Conservation (phyloP, 768 basidiomycete genomes). For the Tulasnella sp. region DNA sequence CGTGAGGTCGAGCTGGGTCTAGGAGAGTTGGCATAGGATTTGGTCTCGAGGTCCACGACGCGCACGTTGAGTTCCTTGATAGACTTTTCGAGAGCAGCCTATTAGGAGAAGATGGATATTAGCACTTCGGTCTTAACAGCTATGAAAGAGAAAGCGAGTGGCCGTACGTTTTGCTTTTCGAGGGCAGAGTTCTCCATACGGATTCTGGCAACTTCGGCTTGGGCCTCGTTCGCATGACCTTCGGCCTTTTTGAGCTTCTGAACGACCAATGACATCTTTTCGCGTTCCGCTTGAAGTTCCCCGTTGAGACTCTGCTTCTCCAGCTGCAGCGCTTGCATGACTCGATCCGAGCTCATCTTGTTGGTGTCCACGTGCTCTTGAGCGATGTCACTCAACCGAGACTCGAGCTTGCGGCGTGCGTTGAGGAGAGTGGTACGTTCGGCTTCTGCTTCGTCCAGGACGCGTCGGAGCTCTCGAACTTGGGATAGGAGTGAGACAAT, state of each 20-base stretch:
- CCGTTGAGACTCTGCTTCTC: slow-evolving; percentile 83
- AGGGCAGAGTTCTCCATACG: slow-evolving; percentile 81
- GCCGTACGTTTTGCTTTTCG: slow-evolving; percentile 72
- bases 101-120: slow-evolving; percentile 9
- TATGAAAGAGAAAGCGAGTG: slow-evolving; percentile 31
- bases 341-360: slow-evolving; percentile 71
- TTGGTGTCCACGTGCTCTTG: slow-evolving; percentile 70
- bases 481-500: slow-evolving; percentile 84
- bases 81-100: slow-evolving; percentile 85
- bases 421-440: slow-evolving; percentile 79
- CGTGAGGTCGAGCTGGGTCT: slow-evolving; percentile 52
- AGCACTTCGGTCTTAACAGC: not conserved
- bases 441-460: slow-evolving; percentile 84
- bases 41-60: slow-evolving; percentile 81
- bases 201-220: slow-evolving; percentile 72
- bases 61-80: slow-evolving; percentile 82
- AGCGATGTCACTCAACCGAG: slow-evolving; percentile 80
- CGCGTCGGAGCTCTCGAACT: slow-evolving; percentile 77
- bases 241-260: slow-evolving; percentile 86
- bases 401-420: slow-evolving; percentile 76
- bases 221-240: slow-evolving; percentile 70
- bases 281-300: slow-evolving; percentile 75
- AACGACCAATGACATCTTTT: slow-evolving; percentile 68
- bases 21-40: slow-evolving; percentile 67
- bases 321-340: slow-evolving; percentile 72